Base-by-base conservation (phyloP, 2,329 filamentous ascomycete genomes). In the Fusarium sp. region DNA sequence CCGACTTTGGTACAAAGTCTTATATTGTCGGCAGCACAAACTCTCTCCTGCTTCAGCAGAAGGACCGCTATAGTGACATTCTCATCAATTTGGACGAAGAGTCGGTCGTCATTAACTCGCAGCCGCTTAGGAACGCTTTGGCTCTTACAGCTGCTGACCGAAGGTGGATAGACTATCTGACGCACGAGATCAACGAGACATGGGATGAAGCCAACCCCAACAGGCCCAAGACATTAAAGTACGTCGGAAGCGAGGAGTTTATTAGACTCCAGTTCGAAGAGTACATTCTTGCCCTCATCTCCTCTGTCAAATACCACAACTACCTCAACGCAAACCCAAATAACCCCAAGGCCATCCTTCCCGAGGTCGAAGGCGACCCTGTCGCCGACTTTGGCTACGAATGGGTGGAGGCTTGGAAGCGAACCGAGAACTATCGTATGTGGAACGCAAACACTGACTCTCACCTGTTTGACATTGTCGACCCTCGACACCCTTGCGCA, bases 21-120 rank as follows among this genome's bases (percentile, higher is more conserved):
- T 99, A 98, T 75, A 92, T 99, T 55, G 95, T 99, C 59, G 96
- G 96, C 68, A 98, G 95, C 71, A 99, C 96, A 38, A 99, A 99
- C 79, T 97, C 94, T 7, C 85, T 99, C 24, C 86, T 99, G 34
- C 83, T 99, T 13, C 95, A 98, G 75, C 96, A 99, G 78, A 97
- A 91, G 78, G 95, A 99, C 77, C 90, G 94, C 44, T 98, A 99
- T 79, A 97, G 94, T 78, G 96, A 99, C 76, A 94, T 98, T 36
- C 86, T 99, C 63, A 94, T 99, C 77, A 98, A 99, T 77, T 90
- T 99, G 20, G 96, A 99, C 78, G 95, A 98, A 68, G 89, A 92
- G 71, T 92, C 89, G 4, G 90, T 98, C 72, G 95, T 89, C 74
- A 93, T 98, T 68, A 92, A 92, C 1, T 97, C 94, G 0, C 83